These are phyloP conservation scores for Pinus taeda DNA, from an alignment of 75 land plant genomes.

Conservation along the genomic window DNA sequence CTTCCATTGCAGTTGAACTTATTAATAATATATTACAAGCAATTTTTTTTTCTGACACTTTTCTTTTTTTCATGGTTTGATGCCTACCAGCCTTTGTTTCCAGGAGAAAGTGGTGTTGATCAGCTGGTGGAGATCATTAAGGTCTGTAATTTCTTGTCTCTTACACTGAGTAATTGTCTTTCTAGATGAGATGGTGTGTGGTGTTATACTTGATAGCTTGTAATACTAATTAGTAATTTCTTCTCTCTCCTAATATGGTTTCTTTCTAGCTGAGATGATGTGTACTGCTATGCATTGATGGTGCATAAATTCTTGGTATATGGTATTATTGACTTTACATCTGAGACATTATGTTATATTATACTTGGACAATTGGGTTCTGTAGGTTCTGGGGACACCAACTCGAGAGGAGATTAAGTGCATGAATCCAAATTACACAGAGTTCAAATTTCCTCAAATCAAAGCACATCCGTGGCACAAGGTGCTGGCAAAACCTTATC, in stretches of 20 bases:
- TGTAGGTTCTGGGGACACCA: conserved; percentile 84
- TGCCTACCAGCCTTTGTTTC: conserved; percentile 67
- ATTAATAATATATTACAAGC: no score
- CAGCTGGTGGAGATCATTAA: conserved; percentile 85
- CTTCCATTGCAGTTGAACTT: no score
- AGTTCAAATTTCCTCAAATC: conserved; percentile 87
- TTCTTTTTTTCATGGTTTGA: no score
- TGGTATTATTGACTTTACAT: not conserved
- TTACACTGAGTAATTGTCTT: not conserved
- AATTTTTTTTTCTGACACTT: no score
- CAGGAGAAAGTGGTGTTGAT: conserved; percentile 86
- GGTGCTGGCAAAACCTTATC: conserved; percentile 18
- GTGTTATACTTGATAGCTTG: not conserved
- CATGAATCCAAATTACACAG: conserved; percentile 92
- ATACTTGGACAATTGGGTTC: not conserved
- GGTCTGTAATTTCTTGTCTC: conserved; percentile 24
- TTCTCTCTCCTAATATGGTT: no score
- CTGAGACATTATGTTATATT: not conserved
- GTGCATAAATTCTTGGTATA: not conserved
- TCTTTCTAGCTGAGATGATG: no score
- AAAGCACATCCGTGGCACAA: conserved; percentile 96
- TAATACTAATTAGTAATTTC: no score
- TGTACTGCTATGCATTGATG: not conserved
- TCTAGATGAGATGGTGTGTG: not conserved
- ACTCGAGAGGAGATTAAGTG: conserved; percentile 90